These are phyloP conservation scores for Emergomyces pasteurianus DNA, from an alignment of 2,329 filamentous ascomycete species.

Conservation along the genomic window DNA sequence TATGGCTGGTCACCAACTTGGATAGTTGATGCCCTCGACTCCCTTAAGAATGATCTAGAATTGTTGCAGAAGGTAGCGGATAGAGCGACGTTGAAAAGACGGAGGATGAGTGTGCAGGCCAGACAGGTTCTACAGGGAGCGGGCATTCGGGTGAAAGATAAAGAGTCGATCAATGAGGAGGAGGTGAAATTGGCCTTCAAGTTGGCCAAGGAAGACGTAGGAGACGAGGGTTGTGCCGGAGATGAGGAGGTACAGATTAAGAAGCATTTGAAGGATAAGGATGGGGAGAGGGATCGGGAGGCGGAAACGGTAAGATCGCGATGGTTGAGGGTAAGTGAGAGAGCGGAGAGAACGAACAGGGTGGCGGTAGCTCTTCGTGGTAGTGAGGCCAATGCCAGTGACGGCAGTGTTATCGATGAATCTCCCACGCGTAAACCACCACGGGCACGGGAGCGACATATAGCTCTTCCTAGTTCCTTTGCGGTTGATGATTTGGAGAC, in stretches of 20 bases:
- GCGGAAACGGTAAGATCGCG: not conserved
- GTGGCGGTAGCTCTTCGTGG: not conserved
- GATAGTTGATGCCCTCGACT: constrained; percentile 7
- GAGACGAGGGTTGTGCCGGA: not conserved
- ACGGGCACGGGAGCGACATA: not conserved
- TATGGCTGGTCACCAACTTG: constrained; percentile 11
- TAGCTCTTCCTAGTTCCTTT: not conserved
- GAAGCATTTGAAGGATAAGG: not conserved
- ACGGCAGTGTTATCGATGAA: not conserved
- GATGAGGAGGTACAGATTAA: not conserved
- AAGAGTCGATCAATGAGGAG: not conserved
- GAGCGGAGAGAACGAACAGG: not conserved
- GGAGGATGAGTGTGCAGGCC: not conserved
- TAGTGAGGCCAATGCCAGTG: not conserved
- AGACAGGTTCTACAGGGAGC: not conserved
- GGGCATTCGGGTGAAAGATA: not conserved
- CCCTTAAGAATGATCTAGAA: not conserved
- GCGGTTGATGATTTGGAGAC: not conserved
- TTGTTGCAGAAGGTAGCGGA: not conserved
- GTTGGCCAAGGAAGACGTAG: not conserved
- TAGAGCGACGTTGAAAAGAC: not conserved
- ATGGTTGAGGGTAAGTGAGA: not conserved
- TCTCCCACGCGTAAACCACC: not conserved
- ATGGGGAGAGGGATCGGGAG: not conserved
- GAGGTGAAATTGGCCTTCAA: not conserved